Evolutionary conservation across 257 asterid genomes (phyloP).

Genomic region (Nicotiana otophora): DNA sequence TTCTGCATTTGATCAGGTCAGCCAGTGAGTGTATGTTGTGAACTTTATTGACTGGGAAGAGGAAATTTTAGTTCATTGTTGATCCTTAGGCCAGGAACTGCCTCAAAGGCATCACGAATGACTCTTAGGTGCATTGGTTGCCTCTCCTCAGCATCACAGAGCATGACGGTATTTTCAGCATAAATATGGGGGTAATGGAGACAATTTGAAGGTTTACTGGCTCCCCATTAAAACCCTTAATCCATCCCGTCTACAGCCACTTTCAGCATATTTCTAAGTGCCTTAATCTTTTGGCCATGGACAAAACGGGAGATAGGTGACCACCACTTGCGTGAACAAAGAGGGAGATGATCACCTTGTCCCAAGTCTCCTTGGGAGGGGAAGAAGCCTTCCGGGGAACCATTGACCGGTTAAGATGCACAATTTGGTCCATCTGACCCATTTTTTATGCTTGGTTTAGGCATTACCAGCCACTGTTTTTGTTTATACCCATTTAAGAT

Average conservation of each 20-base stretch:
- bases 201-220: neutral
- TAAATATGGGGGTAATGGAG: neutral
- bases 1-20: neutral
- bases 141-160: neutral
- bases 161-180: neutral
- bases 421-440: neutral
- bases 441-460: neutral
- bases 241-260: neutral
- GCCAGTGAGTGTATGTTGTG: neutral
- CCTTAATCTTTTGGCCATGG: neutral
- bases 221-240: neutral
- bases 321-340: neutral
- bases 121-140: neutral
- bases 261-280: neutral
- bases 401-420: neutral
- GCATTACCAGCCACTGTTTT: neutral
- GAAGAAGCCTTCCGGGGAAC: neutral
- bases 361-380: neutral
- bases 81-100: neutral
- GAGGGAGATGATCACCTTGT: slow-evolving; percentile 5
- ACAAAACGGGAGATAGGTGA: neutral
- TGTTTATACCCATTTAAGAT: neutral
- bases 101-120: neutral
- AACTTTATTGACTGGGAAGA: neutral
- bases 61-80: neutral